Evolutionary conservation across 257 asterid genomes (phyloP), one percentile per base, ranked within the genome.

Genomic region (Solanum corneliomulleri): DNA sequence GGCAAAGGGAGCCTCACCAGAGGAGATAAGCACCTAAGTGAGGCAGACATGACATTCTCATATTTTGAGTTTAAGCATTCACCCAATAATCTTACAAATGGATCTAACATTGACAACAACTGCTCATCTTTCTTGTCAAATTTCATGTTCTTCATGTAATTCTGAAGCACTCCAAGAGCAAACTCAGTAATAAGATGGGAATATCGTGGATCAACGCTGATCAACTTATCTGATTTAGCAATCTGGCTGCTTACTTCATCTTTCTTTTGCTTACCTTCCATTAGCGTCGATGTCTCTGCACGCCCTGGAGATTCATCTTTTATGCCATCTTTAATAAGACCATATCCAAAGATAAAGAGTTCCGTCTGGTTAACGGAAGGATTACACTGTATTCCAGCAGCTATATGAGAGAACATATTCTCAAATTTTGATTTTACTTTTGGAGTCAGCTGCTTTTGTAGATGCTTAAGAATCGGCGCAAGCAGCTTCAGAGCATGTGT

Each of bases 41-140:
- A 93, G 60, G 94, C 88, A 91, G 93, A 93, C 86, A 93, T 90
- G 86, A 93, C 88, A 89, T 87, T 91, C 89, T 94, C 99, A 84
- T 93, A 94, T 89, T 95, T 95, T 31, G 98, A 95, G 89, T 88
- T 89, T 95, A 97, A 90, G 86, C 99, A 94, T 42, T 89, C 93
- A 85, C 93, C 92, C 90, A 97, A 90, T 88, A 92, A 88, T 74
- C 91, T 74, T 85, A 97, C 93, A 87, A 94, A 95, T 60, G 98
- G 97, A 87, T 97, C 99, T 69, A 97, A 88, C 91, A 93, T 86
- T 72, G 95, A 89, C 85, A 97, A 84, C 25, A 93, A 87, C 66
- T 91, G 88, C 58, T 71, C 93, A 80, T 94, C 95, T 64, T 89
- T 91, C 83, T 85, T 88, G 88, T 93, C 86, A 49, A 93, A 92